These are phyloP conservation scores for Hondaea fermentalgiana DNA, from an alignment of 108 stramenopile species.

Conservation along the genomic window DNA sequence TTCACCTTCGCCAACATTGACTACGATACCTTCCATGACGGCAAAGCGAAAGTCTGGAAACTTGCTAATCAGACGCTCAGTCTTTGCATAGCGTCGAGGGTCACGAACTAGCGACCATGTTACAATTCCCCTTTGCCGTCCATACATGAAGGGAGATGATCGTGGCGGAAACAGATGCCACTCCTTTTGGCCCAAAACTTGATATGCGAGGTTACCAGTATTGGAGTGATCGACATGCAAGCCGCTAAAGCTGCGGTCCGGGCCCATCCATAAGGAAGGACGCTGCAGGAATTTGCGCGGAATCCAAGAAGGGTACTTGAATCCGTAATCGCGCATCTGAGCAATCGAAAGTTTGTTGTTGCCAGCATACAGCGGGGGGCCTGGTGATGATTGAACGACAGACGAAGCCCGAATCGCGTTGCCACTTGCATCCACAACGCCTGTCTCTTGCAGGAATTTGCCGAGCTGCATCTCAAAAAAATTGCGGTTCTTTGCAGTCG, in stretches of 20 bases:
- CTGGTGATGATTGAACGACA: no score
- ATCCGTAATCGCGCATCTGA: background rate
- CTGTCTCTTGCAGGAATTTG: background rate
- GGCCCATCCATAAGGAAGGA: background rate
- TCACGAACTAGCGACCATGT: background rate
- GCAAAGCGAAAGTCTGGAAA: background rate
- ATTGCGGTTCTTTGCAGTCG: background rate
- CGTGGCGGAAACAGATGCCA: background rate
- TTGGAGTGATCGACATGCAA: background rate
- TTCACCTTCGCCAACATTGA: background rate
- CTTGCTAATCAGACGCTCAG: background rate
- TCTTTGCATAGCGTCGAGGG: background rate
- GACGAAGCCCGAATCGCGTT: background rate
- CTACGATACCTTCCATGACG: background rate
- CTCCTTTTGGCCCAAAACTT: background rate
- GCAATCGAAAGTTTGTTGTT: background rate
- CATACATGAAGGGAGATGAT: background rate
- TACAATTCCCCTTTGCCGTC: background rate
- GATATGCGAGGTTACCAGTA: background rate
- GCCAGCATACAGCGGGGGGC: background rate
- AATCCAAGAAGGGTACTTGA: background rate
- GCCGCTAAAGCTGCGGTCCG: background rate
- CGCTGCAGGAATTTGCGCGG: background rate
- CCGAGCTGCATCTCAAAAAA: background rate
- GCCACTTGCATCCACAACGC: background rate